Evolutionary conservation across 108 stramenopile genomes (phyloP), one percentile per base, ranked within the genome.

Genomic region (Aurantiochytrium sp.): DNA sequence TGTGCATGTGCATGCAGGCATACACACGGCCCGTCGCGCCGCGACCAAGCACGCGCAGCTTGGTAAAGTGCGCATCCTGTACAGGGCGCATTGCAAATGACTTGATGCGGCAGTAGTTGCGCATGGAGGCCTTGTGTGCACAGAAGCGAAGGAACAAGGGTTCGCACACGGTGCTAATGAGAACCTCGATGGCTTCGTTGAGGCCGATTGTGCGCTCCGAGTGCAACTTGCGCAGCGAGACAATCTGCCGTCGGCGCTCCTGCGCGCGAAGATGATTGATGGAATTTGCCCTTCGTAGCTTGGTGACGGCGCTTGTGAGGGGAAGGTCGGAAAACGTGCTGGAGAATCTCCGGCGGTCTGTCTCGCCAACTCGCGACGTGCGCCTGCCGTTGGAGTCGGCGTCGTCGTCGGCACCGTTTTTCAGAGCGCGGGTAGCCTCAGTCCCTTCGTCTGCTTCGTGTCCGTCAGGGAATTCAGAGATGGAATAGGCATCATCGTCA

Each of bases 321-420:
- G 8, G 64, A 42, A 69, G 42, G 1, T 69, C 64, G 14, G 64
- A 16, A 12, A 16, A 28, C 10, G 64, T 42, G 64, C 64, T 69
- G 42, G 64, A 69, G 64, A 69, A 69, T 8, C 64, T 14, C 8
- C 64, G 64, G 42, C 64, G 64, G 42, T 69, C 8, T 23, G 64
- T 69, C 14, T 69, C 64, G 21, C 58, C 25, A 14, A 42, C 72
- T 29, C 53, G 51, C 18, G 23, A 5, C 28, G 44, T 53, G 57
- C 35, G 35, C 35, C 35, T 35, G 0, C 35, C 35, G 35, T 58
- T 64, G 72, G 25, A 60, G 53, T 93, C 93, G 60, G 88, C 93
- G 58, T 95, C 95, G 58, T 94, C 93, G 5, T 90, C 95, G 35
- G 35, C 35, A 35, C 35, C 35, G 35, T 35, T 35, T 1, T 35